Conservation (phyloP, 1,284 basidiomycete species). For the Fomes fomentarius region DNA sequence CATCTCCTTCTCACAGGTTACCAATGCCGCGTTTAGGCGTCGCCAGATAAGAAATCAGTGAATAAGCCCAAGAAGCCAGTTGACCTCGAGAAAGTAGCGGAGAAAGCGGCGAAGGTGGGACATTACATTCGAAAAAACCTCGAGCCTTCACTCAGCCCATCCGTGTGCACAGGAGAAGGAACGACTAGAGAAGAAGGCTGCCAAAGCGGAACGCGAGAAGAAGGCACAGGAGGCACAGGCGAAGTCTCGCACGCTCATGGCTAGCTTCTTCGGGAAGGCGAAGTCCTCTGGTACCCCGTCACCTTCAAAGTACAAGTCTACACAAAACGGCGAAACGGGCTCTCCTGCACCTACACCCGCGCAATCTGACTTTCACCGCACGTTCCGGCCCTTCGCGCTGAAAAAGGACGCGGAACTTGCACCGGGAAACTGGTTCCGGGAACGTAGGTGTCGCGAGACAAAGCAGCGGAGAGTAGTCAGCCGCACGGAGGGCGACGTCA, state of each 20-base stretch:
- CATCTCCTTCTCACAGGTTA: not conserved
- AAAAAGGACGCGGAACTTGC: slow-evolving; percentile 76
- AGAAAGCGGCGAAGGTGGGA: slow-evolving; percentile 62
- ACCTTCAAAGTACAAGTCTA: slow-evolving; percentile 25
- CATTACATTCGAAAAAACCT: not conserved
- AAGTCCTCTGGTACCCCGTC: slow-evolving; percentile 38
- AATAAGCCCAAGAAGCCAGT: slow-evolving; percentile 51
- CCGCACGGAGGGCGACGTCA: slow-evolving; percentile 45
- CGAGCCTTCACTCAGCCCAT: not conserved
- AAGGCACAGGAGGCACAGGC: slow-evolving; percentile 69
- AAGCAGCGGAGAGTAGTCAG: slow-evolving; percentile 28
- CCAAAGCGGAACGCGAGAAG: slow-evolving; percentile 67
- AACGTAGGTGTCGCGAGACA: slow-evolving; percentile 24
- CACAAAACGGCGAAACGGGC: slow-evolving; percentile 35
- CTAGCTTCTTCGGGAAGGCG: slow-evolving; percentile 72
- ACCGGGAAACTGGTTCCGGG: slow-evolving; percentile 69
- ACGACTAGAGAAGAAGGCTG: slow-evolving; percentile 63
- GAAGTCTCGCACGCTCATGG: slow-evolving; percentile 75
- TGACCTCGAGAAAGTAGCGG: slow-evolving; percentile 63
- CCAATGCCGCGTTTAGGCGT: not conserved
- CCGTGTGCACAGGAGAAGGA: slow-evolving; percentile 58
- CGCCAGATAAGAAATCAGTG: slow-evolving; percentile 24
- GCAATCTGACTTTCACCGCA: slow-evolving; percentile 68
- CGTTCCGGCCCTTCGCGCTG: slow-evolving; percentile 77
- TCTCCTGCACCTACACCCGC: slow-evolving; percentile 44